A percentile compares a stretch with the other conserved stretches of the same genome.
Conservation (phyloP, 805 yeast species). For the Wickerhamomyces bovis region DNA sequence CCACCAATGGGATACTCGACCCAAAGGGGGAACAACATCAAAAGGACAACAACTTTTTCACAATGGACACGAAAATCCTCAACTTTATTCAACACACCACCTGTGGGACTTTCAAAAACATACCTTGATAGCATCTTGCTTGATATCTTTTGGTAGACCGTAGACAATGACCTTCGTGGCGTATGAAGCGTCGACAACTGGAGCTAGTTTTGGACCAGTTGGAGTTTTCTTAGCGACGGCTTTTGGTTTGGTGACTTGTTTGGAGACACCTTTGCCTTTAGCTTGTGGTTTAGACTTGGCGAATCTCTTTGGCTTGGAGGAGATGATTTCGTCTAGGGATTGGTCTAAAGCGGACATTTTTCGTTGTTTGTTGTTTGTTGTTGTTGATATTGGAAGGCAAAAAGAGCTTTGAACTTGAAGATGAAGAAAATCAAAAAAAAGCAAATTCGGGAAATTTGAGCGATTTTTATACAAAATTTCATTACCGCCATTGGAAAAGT, state of each 20-base stretch:
- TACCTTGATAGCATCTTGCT: constrained; percentile 80
- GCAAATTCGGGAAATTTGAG: neutral
- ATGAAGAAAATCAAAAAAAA: neutral
- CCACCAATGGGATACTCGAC: neutral
- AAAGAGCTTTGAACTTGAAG: neutral
- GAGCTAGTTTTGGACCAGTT: constrained; percentile 4
- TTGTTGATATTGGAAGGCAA: neutral
- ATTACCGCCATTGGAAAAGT: neutral
- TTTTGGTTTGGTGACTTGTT: constrained; percentile 19
- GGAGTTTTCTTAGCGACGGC: constrained; percentile 26
- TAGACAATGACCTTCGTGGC: constrained; percentile 83
- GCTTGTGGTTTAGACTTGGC: constrained; percentile 25
- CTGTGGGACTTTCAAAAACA: constrained; percentile 32
- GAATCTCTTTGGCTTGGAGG: constrained; percentile 44
- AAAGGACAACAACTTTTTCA: neutral
- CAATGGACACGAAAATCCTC: neutral
- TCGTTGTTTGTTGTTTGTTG: constrained; percentile 23
- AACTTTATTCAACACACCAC: neutral
- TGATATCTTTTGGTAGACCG: constrained; percentile 81
- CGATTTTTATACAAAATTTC: neutral
- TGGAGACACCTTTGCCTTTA: constrained; percentile 20
- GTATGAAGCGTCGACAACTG: constrained; percentile 38
- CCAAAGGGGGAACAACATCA: neutral
- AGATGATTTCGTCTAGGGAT: constrained; percentile 91
- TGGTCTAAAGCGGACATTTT: constrained; percentile 86